Evolutionary conservation across 805 yeast genomes (phyloP), one percentile per base, ranked within the genome.

Genomic region (Candida orba): DNA sequence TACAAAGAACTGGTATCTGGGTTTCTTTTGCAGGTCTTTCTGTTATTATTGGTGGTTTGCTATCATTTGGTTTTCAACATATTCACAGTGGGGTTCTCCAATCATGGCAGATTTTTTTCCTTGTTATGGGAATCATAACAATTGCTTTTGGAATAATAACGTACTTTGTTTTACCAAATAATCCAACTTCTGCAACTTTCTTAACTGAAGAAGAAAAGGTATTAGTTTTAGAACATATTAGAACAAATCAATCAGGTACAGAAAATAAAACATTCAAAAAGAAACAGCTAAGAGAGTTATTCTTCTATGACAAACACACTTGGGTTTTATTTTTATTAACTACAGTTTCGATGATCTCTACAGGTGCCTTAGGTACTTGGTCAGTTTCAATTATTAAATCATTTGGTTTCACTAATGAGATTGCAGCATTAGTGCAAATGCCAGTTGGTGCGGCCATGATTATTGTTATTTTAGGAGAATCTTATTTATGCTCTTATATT

Each of bases 71-170:
- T 0, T 78, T 79, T 56, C 78, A 75, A 52, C 78, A 74, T 50
- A 70, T 78, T 32, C 24, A 40, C 20, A 65, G 64, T 25, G 64
- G 68, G 13, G 41, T 45, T 3, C 66, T 76, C 43, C 57, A 67
- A 23, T 71, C 80, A n/a, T 79, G 84, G 84, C 81, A 76, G 58
- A 75, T 78, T 38, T 70, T 78, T 61, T 79, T 76, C 56, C 53
- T 78, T 15, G 69, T 75, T 4, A 72, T 78, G 54, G 85, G 85
- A 8, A 39, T 74, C 2, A 53, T 76, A 14, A 79, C 84, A 4
- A 59, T 75, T 3, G 37, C 61, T 2, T 76, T 75, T 57, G 84
- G 84, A 6, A 34, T 72, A 1, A 32, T 64, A 1, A 68, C 74
- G 9, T 62, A 64, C 36, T 52, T 73, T 23, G 54, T 64, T 25